Evolutionary conservation across 305 asterid genomes (phyloP).

Genomic region (Rubia balearica): DNA sequence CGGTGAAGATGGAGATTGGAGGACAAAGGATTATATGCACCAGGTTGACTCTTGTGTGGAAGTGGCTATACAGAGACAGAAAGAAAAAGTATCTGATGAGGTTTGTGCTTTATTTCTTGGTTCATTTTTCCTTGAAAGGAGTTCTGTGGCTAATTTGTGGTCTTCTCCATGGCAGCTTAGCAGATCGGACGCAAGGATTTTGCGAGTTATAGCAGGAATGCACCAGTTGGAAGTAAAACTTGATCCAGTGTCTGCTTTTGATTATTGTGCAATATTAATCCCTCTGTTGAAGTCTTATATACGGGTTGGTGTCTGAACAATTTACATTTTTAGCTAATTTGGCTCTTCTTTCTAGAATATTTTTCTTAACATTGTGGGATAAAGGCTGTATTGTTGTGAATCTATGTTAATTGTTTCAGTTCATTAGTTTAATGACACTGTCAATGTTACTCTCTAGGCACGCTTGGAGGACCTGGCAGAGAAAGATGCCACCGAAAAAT

Average conservation of each 20-base stretch:
- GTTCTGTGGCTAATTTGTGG: constrained; percentile 18
- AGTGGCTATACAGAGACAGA: constrained; percentile 83
- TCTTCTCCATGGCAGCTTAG: constrained; percentile 66
- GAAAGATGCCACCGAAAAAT: constrained; percentile 89
- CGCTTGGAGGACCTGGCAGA: constrained; percentile 79
- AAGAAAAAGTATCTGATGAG: constrained; percentile 81
- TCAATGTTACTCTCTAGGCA: constrained; percentile 38
- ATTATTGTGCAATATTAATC: constrained; percentile 57
- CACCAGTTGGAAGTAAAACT: constrained; percentile 70
- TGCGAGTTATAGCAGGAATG: constrained; percentile 59
- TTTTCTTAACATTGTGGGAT: not conserved
- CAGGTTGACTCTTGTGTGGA: constrained; percentile 84
- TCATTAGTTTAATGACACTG: constrained; percentile 16
- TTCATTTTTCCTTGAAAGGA: constrained; percentile 14
- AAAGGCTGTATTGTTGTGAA: not conserved
- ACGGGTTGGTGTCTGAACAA: constrained; percentile 46
- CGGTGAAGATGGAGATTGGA: constrained; percentile 77
- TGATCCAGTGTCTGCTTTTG: constrained; percentile 55
- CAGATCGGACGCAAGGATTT: constrained; percentile 73
- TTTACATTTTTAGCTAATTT: constrained; percentile 9
- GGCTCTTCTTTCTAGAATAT: constrained; percentile 1
- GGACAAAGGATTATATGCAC: constrained; percentile 59
- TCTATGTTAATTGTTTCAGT: constrained; percentile 17
- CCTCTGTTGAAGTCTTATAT: constrained; percentile 75
- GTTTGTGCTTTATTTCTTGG: constrained; percentile 34